These are phyloP conservation scores for Paspalum vaginatum DNA, from an alignment of 176 grass and related monocot genomes.

Conservation along the genomic window DNA sequence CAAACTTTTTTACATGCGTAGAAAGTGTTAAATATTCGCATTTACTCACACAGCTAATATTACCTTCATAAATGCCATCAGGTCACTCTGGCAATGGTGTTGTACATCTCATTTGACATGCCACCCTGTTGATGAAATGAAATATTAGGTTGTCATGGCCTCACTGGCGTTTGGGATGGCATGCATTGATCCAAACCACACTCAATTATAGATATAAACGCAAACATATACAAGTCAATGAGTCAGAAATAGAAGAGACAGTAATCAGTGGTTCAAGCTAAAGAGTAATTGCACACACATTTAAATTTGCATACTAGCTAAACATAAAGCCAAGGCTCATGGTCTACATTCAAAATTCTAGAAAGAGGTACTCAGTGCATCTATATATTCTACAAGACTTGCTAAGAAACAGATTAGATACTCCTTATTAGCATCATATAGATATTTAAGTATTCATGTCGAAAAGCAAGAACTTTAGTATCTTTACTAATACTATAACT, in stretches of 20 bases:
- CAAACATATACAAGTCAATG: constrained; percentile 3
- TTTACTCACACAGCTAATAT: constrained; percentile 20
- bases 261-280: background rate
- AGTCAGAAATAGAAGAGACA: constrained; percentile 8
- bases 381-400: background rate
- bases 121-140: constrained; percentile 69
- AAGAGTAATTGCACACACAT: background rate
- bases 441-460: constrained; percentile 19
- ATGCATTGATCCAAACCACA: background rate
- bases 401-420: background rate
- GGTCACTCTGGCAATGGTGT: constrained; percentile 97
- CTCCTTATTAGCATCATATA: background rate
- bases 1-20: background rate
- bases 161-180: background rate
- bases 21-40: background rate
- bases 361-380: background rate
- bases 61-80: constrained; percentile 99
- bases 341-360: constrained; percentile 8
- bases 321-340: constrained; percentile 2
- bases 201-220: background rate
- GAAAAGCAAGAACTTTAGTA: background rate
- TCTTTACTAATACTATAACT: background rate
- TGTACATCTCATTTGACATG: constrained; percentile 99
- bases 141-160: constrained; percentile 17
- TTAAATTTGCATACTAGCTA: constrained; percentile 15